Evolutionary conservation across 306 rosid genomes (phyloP).

Genomic region (Castanea crenata): DNA sequence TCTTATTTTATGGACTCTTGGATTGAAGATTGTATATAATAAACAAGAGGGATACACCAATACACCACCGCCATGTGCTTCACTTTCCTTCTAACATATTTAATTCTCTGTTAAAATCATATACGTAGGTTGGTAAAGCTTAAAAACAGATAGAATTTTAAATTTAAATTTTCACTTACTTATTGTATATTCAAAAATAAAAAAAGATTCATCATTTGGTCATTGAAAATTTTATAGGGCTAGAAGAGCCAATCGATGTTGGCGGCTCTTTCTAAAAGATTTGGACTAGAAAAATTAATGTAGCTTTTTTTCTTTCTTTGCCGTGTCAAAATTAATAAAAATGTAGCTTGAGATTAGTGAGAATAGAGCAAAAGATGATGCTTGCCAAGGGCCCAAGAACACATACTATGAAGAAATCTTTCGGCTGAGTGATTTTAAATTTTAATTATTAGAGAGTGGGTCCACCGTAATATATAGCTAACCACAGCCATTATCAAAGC

Average conservation of each 20-base stretch:
- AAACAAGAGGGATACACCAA: constrained; percentile 38
- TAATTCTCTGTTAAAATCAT: constrained; percentile 9
- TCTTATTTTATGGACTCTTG: constrained; percentile 25
- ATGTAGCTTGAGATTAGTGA: constrained; percentile 17
- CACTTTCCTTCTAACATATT: constrained; percentile 31
- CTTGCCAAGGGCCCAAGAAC: neutral
- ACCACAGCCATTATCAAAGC: constrained; percentile 19
- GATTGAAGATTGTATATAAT: constrained; percentile 13
- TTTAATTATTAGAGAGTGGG: neutral
- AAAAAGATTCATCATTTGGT: constrained; percentile 27
- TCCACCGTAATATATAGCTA: neutral
- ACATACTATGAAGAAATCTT: constrained; percentile 15
- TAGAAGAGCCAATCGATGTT: constrained; percentile 26
- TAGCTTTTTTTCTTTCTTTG: too few species aligned
- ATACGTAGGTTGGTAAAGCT: constrained; percentile 31
- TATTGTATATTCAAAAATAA: constrained; percentile 21
- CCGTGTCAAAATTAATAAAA: neutral
- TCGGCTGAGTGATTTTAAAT: constrained; percentile 7
- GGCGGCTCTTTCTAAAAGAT: constrained; percentile 2
- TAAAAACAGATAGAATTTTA: constrained; percentile 16
- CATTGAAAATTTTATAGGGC: constrained; percentile 7
- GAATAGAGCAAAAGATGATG: constrained; percentile 25
- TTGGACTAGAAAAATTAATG: constrained; percentile 6
- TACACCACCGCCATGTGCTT: constrained; percentile 62
- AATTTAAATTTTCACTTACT: constrained; percentile 32